phyloP scores from a whole-genome alignment of 2,329 filamentous ascomycete genomes.

The Hortaea werneckii region DNA sequence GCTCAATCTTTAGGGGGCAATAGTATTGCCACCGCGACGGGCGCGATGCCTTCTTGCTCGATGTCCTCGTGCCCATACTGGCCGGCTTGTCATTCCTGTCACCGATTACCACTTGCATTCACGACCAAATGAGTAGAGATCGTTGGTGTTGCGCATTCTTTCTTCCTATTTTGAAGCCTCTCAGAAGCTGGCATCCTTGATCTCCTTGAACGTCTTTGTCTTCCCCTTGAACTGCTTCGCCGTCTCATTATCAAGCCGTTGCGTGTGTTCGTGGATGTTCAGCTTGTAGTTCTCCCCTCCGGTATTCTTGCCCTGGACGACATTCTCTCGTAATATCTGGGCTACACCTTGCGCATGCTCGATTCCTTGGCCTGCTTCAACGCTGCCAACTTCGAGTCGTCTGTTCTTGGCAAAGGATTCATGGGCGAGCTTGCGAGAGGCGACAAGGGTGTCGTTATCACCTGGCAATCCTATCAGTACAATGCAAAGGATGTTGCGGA shows the following conservation, averaged over 20 bases:
- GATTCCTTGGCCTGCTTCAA: constrained; percentile 55
- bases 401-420: constrained; percentile 61
- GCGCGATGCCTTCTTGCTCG: too few species aligned
- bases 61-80: too few species aligned
- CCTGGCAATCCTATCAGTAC: constrained; percentile 38
- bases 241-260: constrained; percentile 86
- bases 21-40: too few species aligned
- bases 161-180: neutral
- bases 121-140: too few species aligned
- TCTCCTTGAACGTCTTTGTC: constrained; percentile 29
- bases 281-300: constrained; percentile 45
- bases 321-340: constrained; percentile 65
- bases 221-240: constrained; percentile 54
- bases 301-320: constrained; percentile 62
- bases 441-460: constrained; percentile 57
- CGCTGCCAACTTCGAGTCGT: constrained; percentile 45
- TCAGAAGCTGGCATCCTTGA: constrained; percentile 25
- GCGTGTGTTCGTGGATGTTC: constrained; percentile 81
- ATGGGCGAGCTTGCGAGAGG: constrained; percentile 64
- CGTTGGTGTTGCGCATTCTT: too few species aligned
- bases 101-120: too few species aligned
- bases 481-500: neutral
- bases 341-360: constrained; percentile 76
- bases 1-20: too few species aligned
- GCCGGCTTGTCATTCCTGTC: too few species aligned